A percentile compares a stretch with the other conserved stretches of the same genome.
Evolutionary conservation across 1,139 yeast genomes (phyloP).

Genomic region (Kluyveromyces marxianus): DNA sequence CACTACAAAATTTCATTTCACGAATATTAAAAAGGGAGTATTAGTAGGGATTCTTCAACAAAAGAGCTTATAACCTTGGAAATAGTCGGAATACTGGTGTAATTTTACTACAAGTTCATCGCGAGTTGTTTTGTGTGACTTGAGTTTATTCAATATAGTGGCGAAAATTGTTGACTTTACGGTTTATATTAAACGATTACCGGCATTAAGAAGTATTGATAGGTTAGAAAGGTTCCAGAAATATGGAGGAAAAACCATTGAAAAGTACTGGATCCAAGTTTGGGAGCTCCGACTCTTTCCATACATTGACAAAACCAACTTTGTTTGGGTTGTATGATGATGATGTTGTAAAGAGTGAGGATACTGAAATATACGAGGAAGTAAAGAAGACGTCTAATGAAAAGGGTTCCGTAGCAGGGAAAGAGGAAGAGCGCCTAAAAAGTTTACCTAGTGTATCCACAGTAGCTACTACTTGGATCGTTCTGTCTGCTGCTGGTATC

Average conservation of each 20-base stretch:
- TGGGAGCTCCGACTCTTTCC: slow-evolving; percentile 21
- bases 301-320: slow-evolving; percentile 26
- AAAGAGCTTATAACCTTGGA: too few species aligned
- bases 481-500: slow-evolving; percentile 41
- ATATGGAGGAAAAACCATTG: slow-evolving; percentile 6
- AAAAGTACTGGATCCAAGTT: slow-evolving; percentile 2
- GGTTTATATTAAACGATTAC: too few species aligned
- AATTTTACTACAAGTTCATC: too few species aligned
- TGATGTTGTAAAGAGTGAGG: slow-evolving; percentile 27
- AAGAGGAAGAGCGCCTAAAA: background rate
- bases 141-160: background rate
- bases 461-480: slow-evolving; percentile 15
- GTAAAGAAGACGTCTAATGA: slow-evolving; percentile 16
- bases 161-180: background rate
- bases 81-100: too few species aligned
- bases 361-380: slow-evolving; percentile 23
- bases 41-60: too few species aligned
- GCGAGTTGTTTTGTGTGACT: too few species aligned
- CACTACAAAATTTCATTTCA: too few species aligned
- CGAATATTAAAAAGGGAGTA: too few species aligned
- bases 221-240: background rate
- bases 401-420: slow-evolving; percentile 2
- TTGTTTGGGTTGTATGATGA: slow-evolving; percentile 29
- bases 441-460: background rate
- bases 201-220: too few species aligned